A percentile compares a stretch with the other conserved stretches of the same genome.
These are phyloP conservation scores for Lentinus tigrinus DNA, from an alignment of 768 basidiomycete genomes.

Conservation along the genomic window DNA sequence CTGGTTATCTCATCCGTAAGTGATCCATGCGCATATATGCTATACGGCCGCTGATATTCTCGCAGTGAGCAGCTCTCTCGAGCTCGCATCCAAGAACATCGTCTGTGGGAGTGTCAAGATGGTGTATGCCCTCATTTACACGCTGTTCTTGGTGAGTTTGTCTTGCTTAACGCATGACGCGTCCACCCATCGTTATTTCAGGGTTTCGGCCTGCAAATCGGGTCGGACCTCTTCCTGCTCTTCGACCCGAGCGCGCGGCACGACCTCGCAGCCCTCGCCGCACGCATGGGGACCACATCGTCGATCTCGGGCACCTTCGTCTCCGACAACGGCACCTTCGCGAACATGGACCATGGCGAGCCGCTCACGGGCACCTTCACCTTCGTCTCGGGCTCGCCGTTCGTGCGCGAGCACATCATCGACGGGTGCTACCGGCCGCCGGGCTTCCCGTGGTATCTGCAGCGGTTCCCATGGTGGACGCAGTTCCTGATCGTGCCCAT, in stretches of 20 bases:
- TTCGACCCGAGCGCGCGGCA: conserved; percentile 59
- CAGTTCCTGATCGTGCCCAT: conserved; percentile 73
- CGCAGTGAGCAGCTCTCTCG: conserved; percentile 76
- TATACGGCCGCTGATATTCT: not conserved
- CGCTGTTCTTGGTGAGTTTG: conserved; percentile 55
- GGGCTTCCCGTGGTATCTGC: conserved; percentile 73
- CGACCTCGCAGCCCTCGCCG: conserved; percentile 52
- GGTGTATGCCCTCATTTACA: conserved; percentile 88
- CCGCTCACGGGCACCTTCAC: conserved; percentile 63
- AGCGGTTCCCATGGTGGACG: conserved; percentile 78
- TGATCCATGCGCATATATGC: conserved; percentile 8
- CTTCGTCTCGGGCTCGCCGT: conserved; percentile 55
- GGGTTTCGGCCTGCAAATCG: conserved; percentile 83
- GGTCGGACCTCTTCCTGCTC: conserved; percentile 76
- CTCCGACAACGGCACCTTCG: conserved; percentile 52
- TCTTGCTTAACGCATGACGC: not conserved
- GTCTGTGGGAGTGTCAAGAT: conserved; percentile 83
- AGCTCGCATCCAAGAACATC: conserved; percentile 84
- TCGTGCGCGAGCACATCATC: conserved; percentile 46
- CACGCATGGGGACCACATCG: conserved; percentile 46
- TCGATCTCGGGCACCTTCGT: conserved; percentile 66
- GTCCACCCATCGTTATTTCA: not conserved
- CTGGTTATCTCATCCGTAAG: conserved; percentile 83
- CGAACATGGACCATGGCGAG: conserved; percentile 35
- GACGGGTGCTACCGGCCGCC: conserved; percentile 72